Evolutionary conservation across 208 protist species (phyloP), one percentile per base, ranked within the genome.

Genomic region (Leishmania mexicana): DNA sequence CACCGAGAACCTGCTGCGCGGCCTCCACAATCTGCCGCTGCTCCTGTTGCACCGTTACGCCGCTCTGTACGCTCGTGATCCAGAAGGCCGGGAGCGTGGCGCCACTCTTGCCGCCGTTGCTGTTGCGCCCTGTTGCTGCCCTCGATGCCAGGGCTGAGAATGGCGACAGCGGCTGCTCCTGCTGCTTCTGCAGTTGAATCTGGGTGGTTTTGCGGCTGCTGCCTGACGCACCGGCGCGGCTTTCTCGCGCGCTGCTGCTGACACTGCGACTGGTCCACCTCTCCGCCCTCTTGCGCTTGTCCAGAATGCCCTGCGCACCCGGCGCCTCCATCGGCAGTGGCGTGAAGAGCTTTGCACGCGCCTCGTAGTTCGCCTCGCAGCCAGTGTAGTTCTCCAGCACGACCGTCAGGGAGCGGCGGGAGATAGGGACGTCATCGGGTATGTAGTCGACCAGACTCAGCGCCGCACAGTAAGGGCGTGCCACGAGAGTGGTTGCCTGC

Each of bases 1-100:
- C 93, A n/a, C 93, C 81, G 11, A 98, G 88, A 28, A 89, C 82
- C 62, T 86, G 76, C 77, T 96, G 90, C 54, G 94, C 92, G 54
- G 62, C 79, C 53, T 88, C 81, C 51, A 97, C 71, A 49, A 88
- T 86, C 64, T 85, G 89, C 17, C 89, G 88, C 7, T 85, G 84
- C 64, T 85, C 83, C 45, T 89, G 89, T 80, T 94, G 89, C 72
- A 75, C 78, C 78, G 84, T 81, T 64, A 92, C 92, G n/a, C 79
- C 80, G n/a, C 89, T 92, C 65, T 95, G 87, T 54, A 89, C 70
- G 60, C 82, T 87, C 8, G 87, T 90, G 19, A 90, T 90, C 92
- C 94, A 97, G 79, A 97, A 97, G 35, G 86, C 80, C 0, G 78
- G 75, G 45, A 70, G 65, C 15, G 65, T 21, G 45, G 72, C 31